phyloP scores from a whole-genome alignment of 257 asterid genomes.

The Cordia subcordata region DNA sequence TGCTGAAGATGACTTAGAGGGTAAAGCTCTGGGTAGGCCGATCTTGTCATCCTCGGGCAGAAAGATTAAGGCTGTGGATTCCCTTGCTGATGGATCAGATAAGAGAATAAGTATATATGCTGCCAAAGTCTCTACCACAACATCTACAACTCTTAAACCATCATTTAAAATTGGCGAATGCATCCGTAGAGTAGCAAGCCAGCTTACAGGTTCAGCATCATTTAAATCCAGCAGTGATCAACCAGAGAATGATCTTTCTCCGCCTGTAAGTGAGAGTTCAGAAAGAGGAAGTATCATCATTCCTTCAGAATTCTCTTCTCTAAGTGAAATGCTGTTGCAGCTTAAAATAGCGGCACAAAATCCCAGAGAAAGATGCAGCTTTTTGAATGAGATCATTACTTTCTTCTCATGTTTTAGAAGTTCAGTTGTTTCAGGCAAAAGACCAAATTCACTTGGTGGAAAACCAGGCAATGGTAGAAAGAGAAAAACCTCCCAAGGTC shows the following conservation, averaged over 20 bases:
- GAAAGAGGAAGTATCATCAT: slow-evolving; percentile 31
- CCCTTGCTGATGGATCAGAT: slow-evolving; percentile 47
- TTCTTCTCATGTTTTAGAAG: slow-evolving; percentile 68
- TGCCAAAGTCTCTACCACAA: slow-evolving; percentile 48
- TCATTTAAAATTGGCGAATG: slow-evolving; percentile 93
- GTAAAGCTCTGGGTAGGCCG: slow-evolving; percentile 25
- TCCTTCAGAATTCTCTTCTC: slow-evolving; percentile 44
- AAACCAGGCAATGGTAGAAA: slow-evolving; percentile 39
- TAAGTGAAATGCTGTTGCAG: slow-evolving; percentile 54
- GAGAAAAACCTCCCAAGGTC: slow-evolving; percentile 41
- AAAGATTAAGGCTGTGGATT: slow-evolving; percentile 53
- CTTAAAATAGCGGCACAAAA: slow-evolving; percentile 60
- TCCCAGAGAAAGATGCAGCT: slow-evolving; percentile 43
- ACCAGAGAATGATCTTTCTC: slow-evolving; percentile 31
- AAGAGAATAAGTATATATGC: slow-evolving; percentile 38
- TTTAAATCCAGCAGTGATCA: slow-evolving; percentile 40
- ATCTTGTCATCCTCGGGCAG: slow-evolving; percentile 31
- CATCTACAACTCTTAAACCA: slow-evolving; percentile 49
- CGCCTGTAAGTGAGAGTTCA: slow-evolving; percentile 21
- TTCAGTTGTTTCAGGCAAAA: slow-evolving; percentile 31
- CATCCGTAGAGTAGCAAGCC: slow-evolving; percentile 87
- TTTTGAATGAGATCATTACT: slow-evolving; percentile 19
- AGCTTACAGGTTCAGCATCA: slow-evolving; percentile 64
- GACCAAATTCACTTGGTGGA: slow-evolving; percentile 20
- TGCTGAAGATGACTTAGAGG: slow-evolving; percentile 42